These are phyloP conservation scores for Cryomyces minteri DNA, from an alignment of 495 filamentous ascomycete genomes.

Conservation along the genomic window DNA sequence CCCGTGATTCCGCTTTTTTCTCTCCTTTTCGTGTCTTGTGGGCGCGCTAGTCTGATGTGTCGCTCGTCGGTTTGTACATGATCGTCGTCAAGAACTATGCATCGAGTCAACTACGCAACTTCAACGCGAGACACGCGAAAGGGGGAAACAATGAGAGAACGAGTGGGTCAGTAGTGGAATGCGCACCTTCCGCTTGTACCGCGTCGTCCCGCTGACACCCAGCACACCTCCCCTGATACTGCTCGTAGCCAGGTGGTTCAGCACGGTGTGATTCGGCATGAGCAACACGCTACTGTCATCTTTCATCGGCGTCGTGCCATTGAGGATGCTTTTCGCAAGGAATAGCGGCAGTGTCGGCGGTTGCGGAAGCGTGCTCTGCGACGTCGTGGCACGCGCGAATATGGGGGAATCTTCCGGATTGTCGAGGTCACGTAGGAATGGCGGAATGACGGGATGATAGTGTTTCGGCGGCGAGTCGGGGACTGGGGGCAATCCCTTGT, in stretches of 20 bases:
- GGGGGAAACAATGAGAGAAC: not conserved
- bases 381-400: conserved; percentile 50
- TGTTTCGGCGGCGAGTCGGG: conserved; percentile 19
- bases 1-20: too few species aligned
- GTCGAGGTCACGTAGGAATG: conserved; percentile 73
- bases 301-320: conserved; percentile 77
- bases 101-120: conserved; percentile 11
- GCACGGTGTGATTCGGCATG: conserved; percentile 90
- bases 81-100: conserved; percentile 88
- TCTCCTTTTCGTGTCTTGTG: too few species aligned
- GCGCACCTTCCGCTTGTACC: conserved; percentile 86
- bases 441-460: conserved; percentile 53
- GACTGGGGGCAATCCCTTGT: not conserved
- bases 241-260: conserved; percentile 96
- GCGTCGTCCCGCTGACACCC: conserved; percentile 90
- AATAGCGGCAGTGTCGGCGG: conserved; percentile 83
- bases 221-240: conserved; percentile 93
- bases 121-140: not conserved
- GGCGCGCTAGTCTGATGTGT: not conserved
- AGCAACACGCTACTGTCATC: conserved; percentile 93
- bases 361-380: conserved; percentile 53
- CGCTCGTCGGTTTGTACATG: conserved; percentile 75
- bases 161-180: too few species aligned
- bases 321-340: conserved; percentile 84
- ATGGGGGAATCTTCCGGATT: conserved; percentile 54